These are phyloP conservation scores for Cladophialophora psammophila DNA, from an alignment of 2,329 filamentous ascomycete genomes.

Conservation along the genomic window DNA sequence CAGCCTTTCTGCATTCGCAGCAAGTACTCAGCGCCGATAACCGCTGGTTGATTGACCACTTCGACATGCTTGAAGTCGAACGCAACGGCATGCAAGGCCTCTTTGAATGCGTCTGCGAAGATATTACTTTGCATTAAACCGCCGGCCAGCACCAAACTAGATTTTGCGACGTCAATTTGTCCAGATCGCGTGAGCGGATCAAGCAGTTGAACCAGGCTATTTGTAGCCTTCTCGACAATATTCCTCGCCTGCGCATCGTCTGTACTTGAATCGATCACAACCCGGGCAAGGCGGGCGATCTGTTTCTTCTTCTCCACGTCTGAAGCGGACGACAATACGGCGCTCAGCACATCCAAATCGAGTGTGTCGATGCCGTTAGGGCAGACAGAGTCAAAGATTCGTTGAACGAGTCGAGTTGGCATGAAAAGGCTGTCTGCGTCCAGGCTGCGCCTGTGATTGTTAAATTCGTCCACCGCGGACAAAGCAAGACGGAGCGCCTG, in stretches of 20 bases:
- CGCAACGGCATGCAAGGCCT: neutral
- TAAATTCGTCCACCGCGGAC: slow-evolving; percentile 43
- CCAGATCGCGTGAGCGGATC: neutral
- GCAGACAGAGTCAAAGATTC: neutral
- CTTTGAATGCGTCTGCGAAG: slow-evolving; percentile 3
- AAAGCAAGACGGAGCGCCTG: slow-evolving; percentile 48
- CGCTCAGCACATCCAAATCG: slow-evolving; percentile 21
- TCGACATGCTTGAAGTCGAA: slow-evolving; percentile 7
- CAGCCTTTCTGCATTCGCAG: neutral
- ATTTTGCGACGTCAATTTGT: slow-evolving; percentile 5
- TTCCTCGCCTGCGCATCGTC: slow-evolving; percentile 10
- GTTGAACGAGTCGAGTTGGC: neutral
- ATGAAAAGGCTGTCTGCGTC: neutral
- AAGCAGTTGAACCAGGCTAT: slow-evolving; percentile 1
- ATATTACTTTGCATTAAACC: slow-evolving; percentile 20
- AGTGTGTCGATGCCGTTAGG: neutral
- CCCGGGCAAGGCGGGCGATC: slow-evolving; percentile 17
- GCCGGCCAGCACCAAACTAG: slow-evolving; percentile 16
- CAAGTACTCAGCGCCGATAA: slow-evolving; percentile 6
- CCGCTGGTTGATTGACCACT: slow-evolving; percentile 16
- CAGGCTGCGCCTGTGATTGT: neutral
- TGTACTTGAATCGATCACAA: slow-evolving; percentile 19
- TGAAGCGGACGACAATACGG: slow-evolving; percentile 1
- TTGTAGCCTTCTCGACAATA: slow-evolving; percentile 9
- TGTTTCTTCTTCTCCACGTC: slow-evolving; percentile 15